A percentile compares a stretch with the other conserved stretches of the same genome.
phyloP scores from a whole-genome alignment of 257 asterid species.

The Ligustrum vulgare region DNA sequence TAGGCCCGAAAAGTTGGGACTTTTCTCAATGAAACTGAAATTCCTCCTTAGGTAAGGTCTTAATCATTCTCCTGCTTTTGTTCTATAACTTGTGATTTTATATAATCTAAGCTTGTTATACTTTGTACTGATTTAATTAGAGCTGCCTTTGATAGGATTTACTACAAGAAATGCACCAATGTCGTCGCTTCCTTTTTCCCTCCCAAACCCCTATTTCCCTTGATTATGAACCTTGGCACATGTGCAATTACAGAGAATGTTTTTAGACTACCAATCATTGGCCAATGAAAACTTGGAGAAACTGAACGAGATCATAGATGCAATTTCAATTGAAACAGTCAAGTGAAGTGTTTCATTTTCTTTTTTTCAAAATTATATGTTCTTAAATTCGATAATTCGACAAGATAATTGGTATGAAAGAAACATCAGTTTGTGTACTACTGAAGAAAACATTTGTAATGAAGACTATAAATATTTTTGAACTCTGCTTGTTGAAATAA shows the following conservation, averaged over 20 bases:
- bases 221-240: background rate
- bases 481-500: too few relatives aligned
- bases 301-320: too few relatives aligned
- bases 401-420: too few relatives aligned
- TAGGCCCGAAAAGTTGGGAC: slow-evolving; percentile 48
- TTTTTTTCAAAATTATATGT: too few relatives aligned
- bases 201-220: background rate
- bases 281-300: too few relatives aligned
- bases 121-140: background rate
- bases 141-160: background rate
- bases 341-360: too few relatives aligned
- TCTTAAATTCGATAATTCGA: too few relatives aligned
- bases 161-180: background rate
- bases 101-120: background rate
- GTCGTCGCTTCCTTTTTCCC: background rate
- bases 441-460: too few relatives aligned
- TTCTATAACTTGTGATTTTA: slow-evolving; percentile 17
- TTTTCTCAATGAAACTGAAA: slow-evolving; percentile 41
- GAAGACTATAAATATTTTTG: too few relatives aligned
- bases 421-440: too few relatives aligned
- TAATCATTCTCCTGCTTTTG: slow-evolving; percentile 19
- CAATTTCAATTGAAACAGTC: too few relatives aligned
- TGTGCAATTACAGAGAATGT: background rate
- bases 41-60: slow-evolving; percentile 58
- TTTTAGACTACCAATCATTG: background rate